Conservation (phyloP, 257 asterid genomes). For the Eustoma russellianum region DNA sequence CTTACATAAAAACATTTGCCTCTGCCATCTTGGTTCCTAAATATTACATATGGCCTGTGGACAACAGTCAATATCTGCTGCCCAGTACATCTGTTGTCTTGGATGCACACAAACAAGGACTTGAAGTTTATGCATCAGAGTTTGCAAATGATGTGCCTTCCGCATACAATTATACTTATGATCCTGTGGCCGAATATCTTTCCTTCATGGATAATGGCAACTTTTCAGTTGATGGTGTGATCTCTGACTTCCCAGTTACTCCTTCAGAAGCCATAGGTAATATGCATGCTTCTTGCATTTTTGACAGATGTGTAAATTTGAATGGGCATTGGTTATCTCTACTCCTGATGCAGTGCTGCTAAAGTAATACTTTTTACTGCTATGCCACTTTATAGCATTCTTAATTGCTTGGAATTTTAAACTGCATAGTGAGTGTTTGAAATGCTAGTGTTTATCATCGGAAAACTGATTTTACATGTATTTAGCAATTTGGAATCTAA, state of each 20-base stretch:
- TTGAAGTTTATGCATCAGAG: slow-evolving; percentile 59
- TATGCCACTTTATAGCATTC: too few species aligned
- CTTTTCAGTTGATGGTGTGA: slow-evolving; percentile 71
- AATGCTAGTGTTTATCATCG: too few species aligned
- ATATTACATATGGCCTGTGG: slow-evolving; percentile 52
- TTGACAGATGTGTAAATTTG: too few species aligned
- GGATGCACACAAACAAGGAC: slow-evolving; percentile 69
- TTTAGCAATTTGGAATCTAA: too few species aligned
- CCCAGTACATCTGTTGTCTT: slow-evolving; percentile 44
- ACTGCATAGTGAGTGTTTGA: too few species aligned
- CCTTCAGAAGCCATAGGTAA: slow-evolving; percentile 59
- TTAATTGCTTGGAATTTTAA: too few species aligned
- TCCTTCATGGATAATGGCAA: slow-evolving; percentile 51
- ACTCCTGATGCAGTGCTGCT: too few species aligned
- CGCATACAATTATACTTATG: slow-evolving; percentile 62
- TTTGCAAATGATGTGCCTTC: slow-evolving; percentile 40
- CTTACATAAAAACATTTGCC: slow-evolving; percentile 62
- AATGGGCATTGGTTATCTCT: too few species aligned
- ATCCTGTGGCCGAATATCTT: slow-evolving; percentile 70
- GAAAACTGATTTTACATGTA: too few species aligned
- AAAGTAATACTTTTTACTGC: too few species aligned
- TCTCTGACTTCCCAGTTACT: slow-evolving; percentile 67
- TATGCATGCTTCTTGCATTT: background rate
- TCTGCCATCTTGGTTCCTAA: slow-evolving; percentile 83
- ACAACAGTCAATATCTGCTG: slow-evolving; percentile 31